Evolutionary conservation across 1,139 yeast species (phyloP).

Genomic region (Nadsonia starkeyi-henricii): DNA sequence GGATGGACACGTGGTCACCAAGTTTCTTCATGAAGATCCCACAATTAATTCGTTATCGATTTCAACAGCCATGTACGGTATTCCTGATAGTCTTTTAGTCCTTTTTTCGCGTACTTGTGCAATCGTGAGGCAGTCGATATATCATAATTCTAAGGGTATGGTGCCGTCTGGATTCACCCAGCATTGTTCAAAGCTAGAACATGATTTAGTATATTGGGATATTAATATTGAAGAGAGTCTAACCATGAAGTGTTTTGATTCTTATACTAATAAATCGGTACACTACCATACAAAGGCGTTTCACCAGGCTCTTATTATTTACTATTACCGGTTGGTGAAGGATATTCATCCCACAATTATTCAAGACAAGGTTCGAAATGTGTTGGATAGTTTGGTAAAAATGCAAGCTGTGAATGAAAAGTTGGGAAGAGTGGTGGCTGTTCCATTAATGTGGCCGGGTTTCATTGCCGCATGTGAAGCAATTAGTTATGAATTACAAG

Average conservation of each 20-base stretch:
- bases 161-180: constrained; percentile 33
- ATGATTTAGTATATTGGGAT: constrained; percentile 45
- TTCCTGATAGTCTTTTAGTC: constrained; percentile 66
- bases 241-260: constrained; percentile 15
- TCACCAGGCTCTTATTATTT: constrained; percentile 60
- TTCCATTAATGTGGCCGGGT: constrained; percentile 81
- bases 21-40: not conserved
- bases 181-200: constrained; percentile 36
- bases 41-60: not conserved
- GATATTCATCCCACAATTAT: constrained; percentile 37
- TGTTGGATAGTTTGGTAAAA: constrained; percentile 50
- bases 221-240: constrained; percentile 16
- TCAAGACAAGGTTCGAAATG: constrained; percentile 47
- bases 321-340: constrained; percentile 54
- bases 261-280: constrained; percentile 42
- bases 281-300: constrained; percentile 74
- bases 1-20: not conserved
- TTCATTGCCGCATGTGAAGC: constrained; percentile 85
- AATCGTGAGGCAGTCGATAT: constrained; percentile 46
- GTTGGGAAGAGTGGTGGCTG: constrained; percentile 41
- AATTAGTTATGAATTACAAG: constrained; percentile 37
- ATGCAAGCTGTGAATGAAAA: constrained; percentile 41
- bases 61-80: constrained; percentile 54
- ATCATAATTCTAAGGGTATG: constrained; percentile 25
- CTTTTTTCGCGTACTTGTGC: constrained; percentile 37